Percentiles rank a stretch among this genome's conserved stretches.
Conservation (phyloP, 1,284 basidiomycete species). For the Uromyces viciae-fabae region DNA sequence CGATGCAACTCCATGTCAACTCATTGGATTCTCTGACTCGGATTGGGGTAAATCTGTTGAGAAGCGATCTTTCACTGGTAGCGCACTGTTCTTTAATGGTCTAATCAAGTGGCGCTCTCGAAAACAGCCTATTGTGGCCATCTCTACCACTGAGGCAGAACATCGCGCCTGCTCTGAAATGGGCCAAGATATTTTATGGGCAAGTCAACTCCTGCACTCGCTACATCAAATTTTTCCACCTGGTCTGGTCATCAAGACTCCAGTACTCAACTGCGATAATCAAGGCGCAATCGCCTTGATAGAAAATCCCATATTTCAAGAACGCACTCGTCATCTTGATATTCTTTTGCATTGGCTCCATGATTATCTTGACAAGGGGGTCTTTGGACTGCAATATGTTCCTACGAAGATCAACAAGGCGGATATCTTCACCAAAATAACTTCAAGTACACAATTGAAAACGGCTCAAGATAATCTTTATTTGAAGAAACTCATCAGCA, state of each 20-base stretch:
- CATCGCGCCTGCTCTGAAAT: background rate
- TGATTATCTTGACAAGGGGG: too few species aligned
- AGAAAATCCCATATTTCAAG: background rate
- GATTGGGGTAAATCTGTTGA: too few species aligned
- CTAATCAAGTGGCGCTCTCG: background rate
- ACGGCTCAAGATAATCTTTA: too few species aligned
- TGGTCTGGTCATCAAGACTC: too few species aligned
- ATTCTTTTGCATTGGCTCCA: background rate
- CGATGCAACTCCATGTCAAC: too few species aligned
- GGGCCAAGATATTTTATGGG: background rate
- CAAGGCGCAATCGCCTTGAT: background rate
- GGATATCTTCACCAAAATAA: too few species aligned
- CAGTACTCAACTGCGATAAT: background rate
- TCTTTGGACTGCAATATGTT: too few species aligned
- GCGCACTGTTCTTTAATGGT: background rate
- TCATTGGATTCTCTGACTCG: too few species aligned
- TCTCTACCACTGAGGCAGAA: conserved; percentile 3
- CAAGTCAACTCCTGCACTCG: background rate
- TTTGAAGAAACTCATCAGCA: too few species aligned
- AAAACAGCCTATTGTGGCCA: background rate
- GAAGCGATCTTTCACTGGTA: background rate
- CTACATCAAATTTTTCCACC: background rate
- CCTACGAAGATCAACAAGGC: background rate
- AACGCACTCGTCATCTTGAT: background rate
- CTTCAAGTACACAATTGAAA: too few species aligned